Conservation (phyloP, 192 early-diverging fungal genomes). For the Coemansia sp. region DNA sequence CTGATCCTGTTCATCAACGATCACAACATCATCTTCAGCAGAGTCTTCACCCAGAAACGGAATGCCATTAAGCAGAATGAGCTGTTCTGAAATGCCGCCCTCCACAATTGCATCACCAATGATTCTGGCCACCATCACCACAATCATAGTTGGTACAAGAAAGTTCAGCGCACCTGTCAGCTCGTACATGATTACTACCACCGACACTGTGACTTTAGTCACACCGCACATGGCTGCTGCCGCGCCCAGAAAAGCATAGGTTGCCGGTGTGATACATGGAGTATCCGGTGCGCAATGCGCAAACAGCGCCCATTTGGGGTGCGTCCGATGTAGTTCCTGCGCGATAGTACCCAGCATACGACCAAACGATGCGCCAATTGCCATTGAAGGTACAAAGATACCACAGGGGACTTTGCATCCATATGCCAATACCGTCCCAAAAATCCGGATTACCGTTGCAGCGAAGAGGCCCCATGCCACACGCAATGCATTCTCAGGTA, state of each 20-base stretch:
- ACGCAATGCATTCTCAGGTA: slow-evolving; percentile 23
- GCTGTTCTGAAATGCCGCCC: slow-evolving; percentile 77
- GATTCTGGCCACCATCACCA: slow-evolving; percentile 73
- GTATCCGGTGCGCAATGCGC: slow-evolving; percentile 72
- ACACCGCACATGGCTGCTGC: slow-evolving; percentile 85
- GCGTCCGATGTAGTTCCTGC: slow-evolving; percentile 62
- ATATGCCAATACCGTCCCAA: slow-evolving; percentile 61
- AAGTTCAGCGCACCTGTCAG: slow-evolving; percentile 93
- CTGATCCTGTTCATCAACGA: slow-evolving; percentile 50
- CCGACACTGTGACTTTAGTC: slow-evolving; percentile 81
- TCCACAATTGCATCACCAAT: slow-evolving; percentile 71
- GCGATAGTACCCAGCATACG: slow-evolving; percentile 84
- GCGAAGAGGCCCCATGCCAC: slow-evolving; percentile 55
- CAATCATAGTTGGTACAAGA: slow-evolving; percentile 75
- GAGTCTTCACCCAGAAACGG: slow-evolving; percentile 78
- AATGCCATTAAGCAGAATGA: slow-evolving; percentile 74
- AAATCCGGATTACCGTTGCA: slow-evolving; percentile 59
- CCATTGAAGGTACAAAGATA: slow-evolving; percentile 93
- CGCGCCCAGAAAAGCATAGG: slow-evolving; percentile 93
- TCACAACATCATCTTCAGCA: slow-evolving; percentile 65
- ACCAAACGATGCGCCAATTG: slow-evolving; percentile 89
- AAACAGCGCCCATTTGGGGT: slow-evolving; percentile 70
- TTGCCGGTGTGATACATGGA: slow-evolving; percentile 89
- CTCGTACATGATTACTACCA: slow-evolving; percentile 99
- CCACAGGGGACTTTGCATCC: slow-evolving; percentile 83